phyloP scores from a whole-genome alignment of 1,284 basidiomycete genomes.

The Ceratobasidium sp. region DNA sequence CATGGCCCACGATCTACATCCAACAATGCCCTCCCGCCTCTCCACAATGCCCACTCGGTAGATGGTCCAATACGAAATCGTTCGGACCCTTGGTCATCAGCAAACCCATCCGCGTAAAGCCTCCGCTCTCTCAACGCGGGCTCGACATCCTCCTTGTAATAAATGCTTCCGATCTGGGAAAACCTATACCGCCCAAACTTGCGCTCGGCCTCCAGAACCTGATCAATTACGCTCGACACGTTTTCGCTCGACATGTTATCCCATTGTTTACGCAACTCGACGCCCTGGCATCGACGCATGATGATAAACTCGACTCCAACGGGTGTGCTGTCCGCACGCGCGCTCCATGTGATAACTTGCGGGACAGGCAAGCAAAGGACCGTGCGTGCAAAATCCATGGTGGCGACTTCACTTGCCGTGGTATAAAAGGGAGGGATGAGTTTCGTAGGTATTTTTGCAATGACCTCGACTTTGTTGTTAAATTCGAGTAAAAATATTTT shows the following conservation, averaged over 20 bases:
- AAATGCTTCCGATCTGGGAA: conserved; percentile 53
- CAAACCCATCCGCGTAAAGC: conserved; percentile 45
- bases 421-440: conserved; percentile 50
- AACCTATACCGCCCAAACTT: conserved; percentile 48
- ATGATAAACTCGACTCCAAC: conserved; percentile 56
- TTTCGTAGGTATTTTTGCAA: conserved; percentile 51
- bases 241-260: conserved; percentile 4
- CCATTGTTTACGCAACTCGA: conserved; percentile 48
- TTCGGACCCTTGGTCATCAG: conserved; percentile 42
- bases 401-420: conserved; percentile 56
- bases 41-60: conserved; percentile 49
- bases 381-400: conserved; percentile 52
- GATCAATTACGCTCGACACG: conserved; percentile 41
- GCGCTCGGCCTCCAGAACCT: conserved; percentile 48
- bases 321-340: conserved; percentile 46
- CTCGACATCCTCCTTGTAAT: conserved; percentile 52
- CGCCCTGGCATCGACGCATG: conserved; percentile 53
- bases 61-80: conserved; percentile 49
- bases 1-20: conserved; percentile 50
- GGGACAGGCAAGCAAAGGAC: conserved; percentile 52
- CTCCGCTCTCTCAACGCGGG: conserved; percentile 46
- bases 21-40: conserved; percentile 46
- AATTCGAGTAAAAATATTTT: conserved; percentile 51
- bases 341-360: conserved; percentile 52
- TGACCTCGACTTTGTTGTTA: conserved; percentile 50